phyloP scores from a whole-genome alignment of 495 filamentous ascomycete species.

The Mytilinidion resinicola region DNA sequence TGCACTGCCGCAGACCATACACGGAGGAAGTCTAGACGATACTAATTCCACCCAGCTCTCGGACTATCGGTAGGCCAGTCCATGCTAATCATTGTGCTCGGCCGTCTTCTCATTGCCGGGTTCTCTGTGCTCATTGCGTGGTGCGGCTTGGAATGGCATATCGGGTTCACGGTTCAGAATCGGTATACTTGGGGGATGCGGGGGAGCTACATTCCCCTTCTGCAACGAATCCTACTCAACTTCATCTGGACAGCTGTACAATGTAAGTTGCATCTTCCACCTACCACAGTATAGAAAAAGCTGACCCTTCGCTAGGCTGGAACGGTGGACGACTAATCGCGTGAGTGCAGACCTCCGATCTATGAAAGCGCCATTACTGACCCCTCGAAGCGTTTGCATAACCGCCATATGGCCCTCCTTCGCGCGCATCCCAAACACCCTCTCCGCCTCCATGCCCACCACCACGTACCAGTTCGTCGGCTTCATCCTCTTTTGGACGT shows the following conservation, averaged over 20 bases:
- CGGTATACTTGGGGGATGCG: slow-evolving; percentile 34
- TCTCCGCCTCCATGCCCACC: slow-evolving; percentile 36
- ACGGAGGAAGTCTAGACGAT: not conserved
- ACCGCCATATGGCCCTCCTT: slow-evolving; percentile 42
- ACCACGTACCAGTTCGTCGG: slow-evolving; percentile 41
- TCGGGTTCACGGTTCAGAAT: slow-evolving; percentile 38
- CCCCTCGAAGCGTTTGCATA: slow-evolving; percentile 26
- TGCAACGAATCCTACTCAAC: slow-evolving; percentile 25
- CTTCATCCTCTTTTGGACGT: slow-evolving; percentile 43
- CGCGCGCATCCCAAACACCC: slow-evolving; percentile 37
- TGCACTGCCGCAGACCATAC: not conserved
- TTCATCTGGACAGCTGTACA: slow-evolving; percentile 30
- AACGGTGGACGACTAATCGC: slow-evolving; percentile 31
- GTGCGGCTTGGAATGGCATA: slow-evolving; percentile 36
- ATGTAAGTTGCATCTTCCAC: slow-evolving; percentile 6
- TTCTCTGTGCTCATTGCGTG: slow-evolving; percentile 38
- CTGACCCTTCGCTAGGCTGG: slow-evolving; percentile 5
- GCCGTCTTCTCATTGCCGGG: slow-evolving; percentile 29
- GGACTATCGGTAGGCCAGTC: slow-evolving; percentile 38
- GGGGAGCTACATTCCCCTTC: slow-evolving; percentile 25
- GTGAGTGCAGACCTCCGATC: too few species aligned
- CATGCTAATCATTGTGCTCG: slow-evolving; percentile 35
- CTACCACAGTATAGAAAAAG: not conserved
- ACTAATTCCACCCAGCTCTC: slow-evolving; percentile 20
- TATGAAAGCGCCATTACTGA: too few species aligned